These are phyloP conservation scores for Aspergillus udagawae DNA, from an alignment of 2,329 filamentous ascomycete species.

Conservation along the genomic window DNA sequence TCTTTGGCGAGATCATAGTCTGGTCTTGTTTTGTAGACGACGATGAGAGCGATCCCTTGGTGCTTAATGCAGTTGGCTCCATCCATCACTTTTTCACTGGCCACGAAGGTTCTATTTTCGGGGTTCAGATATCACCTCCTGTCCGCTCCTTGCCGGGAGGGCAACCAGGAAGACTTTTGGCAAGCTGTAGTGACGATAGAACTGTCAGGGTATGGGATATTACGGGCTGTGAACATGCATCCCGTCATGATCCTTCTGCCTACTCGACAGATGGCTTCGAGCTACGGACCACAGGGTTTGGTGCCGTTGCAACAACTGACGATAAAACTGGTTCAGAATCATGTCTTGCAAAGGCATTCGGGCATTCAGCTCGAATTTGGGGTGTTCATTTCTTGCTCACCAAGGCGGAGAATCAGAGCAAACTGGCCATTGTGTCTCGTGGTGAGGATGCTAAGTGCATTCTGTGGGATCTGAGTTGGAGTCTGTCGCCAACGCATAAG, in stretches of 20 bases:
- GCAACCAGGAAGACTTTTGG: slow-evolving; percentile 59
- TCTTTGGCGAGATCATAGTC: slow-evolving; percentile 88
- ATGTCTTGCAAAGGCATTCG: slow-evolving; percentile 71
- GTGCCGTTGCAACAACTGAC: slow-evolving; percentile 34
- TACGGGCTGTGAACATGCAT: slow-evolving; percentile 46
- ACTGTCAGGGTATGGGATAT: slow-evolving; percentile 88
- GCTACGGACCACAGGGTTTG: slow-evolving; percentile 61
- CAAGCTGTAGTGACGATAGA: slow-evolving; percentile 91
- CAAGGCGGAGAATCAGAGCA: slow-evolving; percentile 16
- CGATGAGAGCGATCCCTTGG: slow-evolving; percentile 3
- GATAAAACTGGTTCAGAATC: slow-evolving; percentile 39
- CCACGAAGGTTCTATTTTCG: slow-evolving; percentile 93
- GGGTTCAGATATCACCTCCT: slow-evolving; percentile 69
- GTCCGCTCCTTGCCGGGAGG: slow-evolving; percentile 39
- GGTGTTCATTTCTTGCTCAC: slow-evolving; percentile 62
- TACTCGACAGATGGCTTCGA: slow-evolving; percentile 36
- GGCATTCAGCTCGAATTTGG: slow-evolving; percentile 88
- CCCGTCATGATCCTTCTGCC: slow-evolving; percentile 27
- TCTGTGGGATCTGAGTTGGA: slow-evolving; percentile 60
- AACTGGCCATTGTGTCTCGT: slow-evolving; percentile 64
- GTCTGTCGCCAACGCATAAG: slow-evolving; percentile 8
- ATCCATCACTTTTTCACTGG: slow-evolving; percentile 58
- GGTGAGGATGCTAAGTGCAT: slow-evolving; percentile 80
- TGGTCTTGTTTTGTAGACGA: slow-evolving; percentile 64
- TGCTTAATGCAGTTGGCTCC: slow-evolving; percentile 25